These are phyloP conservation scores for Cladophialophora psammophila DNA, from an alignment of 2,329 filamentous ascomycete genomes.

Conservation along the genomic window DNA sequence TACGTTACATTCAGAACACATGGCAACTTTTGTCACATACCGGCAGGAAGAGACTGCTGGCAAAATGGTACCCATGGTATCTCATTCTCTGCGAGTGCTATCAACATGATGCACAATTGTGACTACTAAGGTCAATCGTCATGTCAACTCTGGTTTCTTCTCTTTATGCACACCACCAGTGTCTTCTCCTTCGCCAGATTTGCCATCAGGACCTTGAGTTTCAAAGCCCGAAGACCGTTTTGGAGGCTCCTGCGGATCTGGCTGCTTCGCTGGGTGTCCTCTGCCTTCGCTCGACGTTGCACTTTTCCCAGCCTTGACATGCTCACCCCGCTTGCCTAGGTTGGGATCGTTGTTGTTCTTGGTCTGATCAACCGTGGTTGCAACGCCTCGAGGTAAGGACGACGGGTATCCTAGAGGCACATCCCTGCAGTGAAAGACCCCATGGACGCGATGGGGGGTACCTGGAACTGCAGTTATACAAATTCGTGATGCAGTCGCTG, in stretches of 20 bases:
- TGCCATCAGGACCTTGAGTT: conserved; percentile 17
- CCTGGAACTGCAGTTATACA: background rate
- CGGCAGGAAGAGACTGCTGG: background rate
- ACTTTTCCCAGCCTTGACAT: conserved; percentile 9
- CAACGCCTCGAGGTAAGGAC: background rate
- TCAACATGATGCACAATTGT: background rate
- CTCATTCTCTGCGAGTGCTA: background rate
- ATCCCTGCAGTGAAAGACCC: background rate
- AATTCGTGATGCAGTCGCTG: background rate
- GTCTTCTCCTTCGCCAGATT: conserved; percentile 11
- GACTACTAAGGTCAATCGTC: background rate
- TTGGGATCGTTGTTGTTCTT: conserved; percentile 17
- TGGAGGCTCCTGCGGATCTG: conserved; percentile 23
- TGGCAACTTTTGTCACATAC: background rate
- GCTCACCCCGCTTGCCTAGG: conserved; percentile 11
- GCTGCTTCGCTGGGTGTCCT: conserved; percentile 23
- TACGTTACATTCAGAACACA: background rate
- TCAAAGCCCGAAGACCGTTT: conserved; percentile 19
- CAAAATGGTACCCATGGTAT: background rate
- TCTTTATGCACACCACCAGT: background rate
- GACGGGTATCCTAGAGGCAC: background rate
- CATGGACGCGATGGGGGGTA: background rate
- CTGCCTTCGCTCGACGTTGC: conserved; percentile 6
- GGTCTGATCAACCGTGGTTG: conserved; percentile 18
- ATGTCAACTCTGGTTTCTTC: background rate